Evolutionary conservation across 75 land plant genomes (phyloP).

Genomic region (Azolla pinnata): DNA sequence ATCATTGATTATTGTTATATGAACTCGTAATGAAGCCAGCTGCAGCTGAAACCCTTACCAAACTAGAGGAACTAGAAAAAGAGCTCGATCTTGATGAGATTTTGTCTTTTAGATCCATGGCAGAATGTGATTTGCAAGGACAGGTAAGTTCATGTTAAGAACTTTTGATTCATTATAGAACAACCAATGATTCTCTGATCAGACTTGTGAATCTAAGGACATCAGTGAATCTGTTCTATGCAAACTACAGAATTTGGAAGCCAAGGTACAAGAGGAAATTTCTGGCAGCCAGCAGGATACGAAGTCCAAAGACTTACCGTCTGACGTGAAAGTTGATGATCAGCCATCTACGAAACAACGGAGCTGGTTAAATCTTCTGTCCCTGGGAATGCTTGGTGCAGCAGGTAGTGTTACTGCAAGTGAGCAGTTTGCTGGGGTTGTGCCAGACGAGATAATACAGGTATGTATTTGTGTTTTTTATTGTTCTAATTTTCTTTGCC

Average conservation of each 20-base stretch:
- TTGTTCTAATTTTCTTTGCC: neutral
- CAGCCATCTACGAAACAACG: constrained; percentile 33
- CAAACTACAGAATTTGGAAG: neutral
- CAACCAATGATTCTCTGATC: too few relatives aligned
- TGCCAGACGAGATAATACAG: constrained; percentile 89
- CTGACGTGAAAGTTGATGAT: constrained; percentile 39
- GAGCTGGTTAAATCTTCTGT: constrained; percentile 87
- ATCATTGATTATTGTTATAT: too few relatives aligned
- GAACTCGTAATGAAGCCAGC: constrained; percentile 39
- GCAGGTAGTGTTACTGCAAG: constrained; percentile 62
- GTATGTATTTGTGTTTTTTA: constrained; percentile 20
- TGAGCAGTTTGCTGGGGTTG: constrained; percentile 66
- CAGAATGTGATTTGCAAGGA: constrained; percentile 58
- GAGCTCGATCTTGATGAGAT: constrained; percentile 87
- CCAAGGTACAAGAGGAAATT: neutral
- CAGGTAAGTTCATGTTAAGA: too few relatives aligned
- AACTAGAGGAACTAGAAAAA: constrained; percentile 78
- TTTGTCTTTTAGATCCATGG: constrained; percentile 56
- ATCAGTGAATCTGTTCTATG: too few relatives aligned
- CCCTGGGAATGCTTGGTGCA: constrained; percentile 92
- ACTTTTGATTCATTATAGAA: too few relatives aligned
- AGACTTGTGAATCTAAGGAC: too few relatives aligned
- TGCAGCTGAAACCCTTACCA: constrained; percentile 33
- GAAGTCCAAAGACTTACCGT: constrained; percentile 9
- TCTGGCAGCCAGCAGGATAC: neutral